These are phyloP conservation scores for Marsdenia floribunda DNA, from an alignment of 257 asterid genomes.

Conservation along the genomic window DNA sequence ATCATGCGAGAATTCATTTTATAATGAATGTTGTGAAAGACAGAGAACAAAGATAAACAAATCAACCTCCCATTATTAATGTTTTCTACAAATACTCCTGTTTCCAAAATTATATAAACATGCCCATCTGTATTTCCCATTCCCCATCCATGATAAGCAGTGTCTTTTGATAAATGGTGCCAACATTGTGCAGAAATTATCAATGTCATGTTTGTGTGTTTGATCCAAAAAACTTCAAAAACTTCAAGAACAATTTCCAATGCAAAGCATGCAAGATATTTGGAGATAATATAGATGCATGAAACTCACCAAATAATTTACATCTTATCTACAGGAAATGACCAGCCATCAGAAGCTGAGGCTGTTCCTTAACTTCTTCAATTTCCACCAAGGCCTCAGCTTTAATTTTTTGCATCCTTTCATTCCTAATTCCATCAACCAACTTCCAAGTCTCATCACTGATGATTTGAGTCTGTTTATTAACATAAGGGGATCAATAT, in stretches of 20 bases:
- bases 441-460: conserved; percentile 88
- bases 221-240: neutral
- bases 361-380: conserved; percentile 59
- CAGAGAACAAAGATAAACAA: neutral
- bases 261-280: neutral
- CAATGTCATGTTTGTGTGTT: neutral
- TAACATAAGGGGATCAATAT: conserved; percentile 16
- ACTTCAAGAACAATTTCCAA: neutral
- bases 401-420: conserved; percentile 64
- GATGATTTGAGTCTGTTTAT: conserved; percentile 80
- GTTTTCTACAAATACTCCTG: neutral
- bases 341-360: conserved; percentile 80
- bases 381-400: conserved; percentile 48
- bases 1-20: neutral
- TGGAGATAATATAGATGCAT: neutral
- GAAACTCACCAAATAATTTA: neutral
- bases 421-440: conserved; percentile 77
- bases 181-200: neutral
- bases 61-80: neutral
- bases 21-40: neutral
- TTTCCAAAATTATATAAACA: neutral
- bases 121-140: neutral
- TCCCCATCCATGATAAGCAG: neutral
- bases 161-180: neutral
- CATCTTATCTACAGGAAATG: conserved; percentile 53